Percentiles rank a stretch among this genome's conserved stretches.
phyloP scores from a whole-genome alignment of 768 basidiomycete genomes.

The Multifurca ochricompacta region DNA sequence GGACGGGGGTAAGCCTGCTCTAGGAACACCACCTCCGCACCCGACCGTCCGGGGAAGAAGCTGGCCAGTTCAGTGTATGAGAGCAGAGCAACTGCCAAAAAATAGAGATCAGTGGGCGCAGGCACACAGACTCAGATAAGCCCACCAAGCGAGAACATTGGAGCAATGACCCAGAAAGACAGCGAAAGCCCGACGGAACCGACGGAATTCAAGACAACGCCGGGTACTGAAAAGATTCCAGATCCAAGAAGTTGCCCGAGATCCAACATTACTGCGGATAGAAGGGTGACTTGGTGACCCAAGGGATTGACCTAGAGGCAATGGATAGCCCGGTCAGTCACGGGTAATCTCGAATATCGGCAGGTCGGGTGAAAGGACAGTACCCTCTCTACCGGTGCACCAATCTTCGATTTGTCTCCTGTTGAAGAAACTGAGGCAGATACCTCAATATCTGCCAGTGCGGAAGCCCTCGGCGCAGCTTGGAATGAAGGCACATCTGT shows the following conservation, averaged over 20 bases:
- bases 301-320: slow-evolving; percentile 20
- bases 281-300: slow-evolving; percentile 22
- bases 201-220: slow-evolving; percentile 24
- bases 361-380: background rate
- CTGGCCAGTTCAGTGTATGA: slow-evolving; percentile 37
- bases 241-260: slow-evolving; percentile 23
- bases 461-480: background rate
- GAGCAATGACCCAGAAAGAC: slow-evolving; percentile 26
- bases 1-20: slow-evolving; percentile 38
- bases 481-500: background rate
- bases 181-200: slow-evolving; percentile 26
- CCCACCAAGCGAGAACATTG: slow-evolving; percentile 22
- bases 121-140: slow-evolving; percentile 20
- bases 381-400: slow-evolving; percentile 19
- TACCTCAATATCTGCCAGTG: slow-evolving; percentile 12
- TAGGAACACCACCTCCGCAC: slow-evolving; percentile 42
- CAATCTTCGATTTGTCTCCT: background rate
- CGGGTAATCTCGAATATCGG: background rate
- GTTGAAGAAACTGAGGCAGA: background rate
- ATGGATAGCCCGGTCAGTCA: background rate
- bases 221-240: slow-evolving; percentile 28
- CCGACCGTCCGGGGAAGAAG: slow-evolving; percentile 43
- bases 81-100: slow-evolving; percentile 5
- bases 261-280: slow-evolving; percentile 23
- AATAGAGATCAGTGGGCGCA: background rate